Percentiles rank a stretch among this genome's conserved stretches.
Evolutionary conservation across 73 alveolate species (phyloP).

Genomic region (Paramecium caudatum): DNA sequence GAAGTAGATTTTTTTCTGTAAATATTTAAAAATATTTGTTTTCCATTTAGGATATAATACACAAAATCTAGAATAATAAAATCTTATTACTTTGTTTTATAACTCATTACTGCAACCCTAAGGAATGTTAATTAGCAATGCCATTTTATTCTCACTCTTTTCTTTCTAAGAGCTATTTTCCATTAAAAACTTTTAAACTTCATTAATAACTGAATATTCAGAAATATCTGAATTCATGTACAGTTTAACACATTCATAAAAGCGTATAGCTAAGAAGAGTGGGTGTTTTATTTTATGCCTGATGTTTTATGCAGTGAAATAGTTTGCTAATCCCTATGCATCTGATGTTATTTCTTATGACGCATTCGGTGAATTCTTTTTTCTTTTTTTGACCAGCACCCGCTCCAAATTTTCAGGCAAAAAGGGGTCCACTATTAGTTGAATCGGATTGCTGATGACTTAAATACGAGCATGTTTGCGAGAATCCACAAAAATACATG

Average conservation of each 20-base stretch:
- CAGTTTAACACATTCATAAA: conserved; percentile 75
- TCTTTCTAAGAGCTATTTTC: not conserved
- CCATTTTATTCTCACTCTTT: not conserved
- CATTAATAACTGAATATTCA: not conserved
- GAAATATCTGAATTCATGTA: conserved; percentile 35
- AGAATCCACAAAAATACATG: conserved; percentile 80
- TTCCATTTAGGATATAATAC: not conserved
- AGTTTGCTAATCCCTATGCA: conserved; percentile 71
- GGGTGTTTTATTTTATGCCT: conserved; percentile 82
- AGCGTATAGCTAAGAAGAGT: conserved; percentile 75
- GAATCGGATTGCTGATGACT: conserved; percentile 21
- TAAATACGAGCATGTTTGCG: conserved; percentile 80
- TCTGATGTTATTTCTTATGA: conserved; percentile 67
- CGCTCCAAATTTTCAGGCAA: conserved; percentile 73
- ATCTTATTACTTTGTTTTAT: not conserved
- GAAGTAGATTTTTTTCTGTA: not conserved
- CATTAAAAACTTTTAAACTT: conserved; percentile 1
- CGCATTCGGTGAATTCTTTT: conserved; percentile 50
- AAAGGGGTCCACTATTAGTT: conserved; percentile 73
- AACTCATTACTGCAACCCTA: not conserved
- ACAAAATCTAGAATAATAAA: not conserved
- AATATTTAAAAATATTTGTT: not conserved
- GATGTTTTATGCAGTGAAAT: conserved; percentile 82
- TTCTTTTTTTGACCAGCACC: conserved; percentile 55
- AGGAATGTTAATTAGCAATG: not conserved